phyloP scores from a whole-genome alignment of 257 asterid species.

The Buddleja alternifolia region DNA sequence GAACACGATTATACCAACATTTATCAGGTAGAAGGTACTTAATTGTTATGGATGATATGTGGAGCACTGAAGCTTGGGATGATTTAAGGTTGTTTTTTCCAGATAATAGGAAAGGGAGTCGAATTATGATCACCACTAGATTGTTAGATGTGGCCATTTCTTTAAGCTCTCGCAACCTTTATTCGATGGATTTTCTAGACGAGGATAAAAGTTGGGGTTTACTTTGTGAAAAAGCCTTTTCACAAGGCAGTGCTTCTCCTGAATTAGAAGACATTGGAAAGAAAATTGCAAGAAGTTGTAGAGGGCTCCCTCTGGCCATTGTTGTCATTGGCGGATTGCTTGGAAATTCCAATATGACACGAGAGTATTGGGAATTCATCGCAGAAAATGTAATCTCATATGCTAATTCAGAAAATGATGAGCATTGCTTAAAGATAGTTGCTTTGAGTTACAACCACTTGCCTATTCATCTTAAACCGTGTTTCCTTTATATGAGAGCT shows the following conservation, averaged over 20 bases:
- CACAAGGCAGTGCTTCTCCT: background rate
- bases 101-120: too few species aligned
- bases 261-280: background rate
- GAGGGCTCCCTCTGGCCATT: slow-evolving; percentile 26
- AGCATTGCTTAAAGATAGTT: slow-evolving; percentile 4
- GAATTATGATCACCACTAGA: too few species aligned
- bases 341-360: background rate
- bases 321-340: slow-evolving; percentile 22
- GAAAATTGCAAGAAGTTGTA: background rate
- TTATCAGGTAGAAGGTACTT: too few species aligned
- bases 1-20: too few species aligned
- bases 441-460: slow-evolving; percentile 23
- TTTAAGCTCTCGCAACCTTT: too few species aligned
- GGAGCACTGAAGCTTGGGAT: too few species aligned
- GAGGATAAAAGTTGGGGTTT: slow-evolving; percentile 17
- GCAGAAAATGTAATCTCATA: slow-evolving; percentile 5
- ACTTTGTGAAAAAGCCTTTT: background rate
- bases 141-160: too few species aligned
- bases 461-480: slow-evolving; percentile 22
- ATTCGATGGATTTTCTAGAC: slow-evolving; percentile 9
- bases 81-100: too few species aligned
- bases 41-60: too few species aligned
- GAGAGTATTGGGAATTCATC: slow-evolving; percentile 14
- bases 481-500: slow-evolving; percentile 15
- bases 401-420: background rate